phyloP scores from a whole-genome alignment of 495 filamentous ascomycete species.

The Penicillium salamii region DNA sequence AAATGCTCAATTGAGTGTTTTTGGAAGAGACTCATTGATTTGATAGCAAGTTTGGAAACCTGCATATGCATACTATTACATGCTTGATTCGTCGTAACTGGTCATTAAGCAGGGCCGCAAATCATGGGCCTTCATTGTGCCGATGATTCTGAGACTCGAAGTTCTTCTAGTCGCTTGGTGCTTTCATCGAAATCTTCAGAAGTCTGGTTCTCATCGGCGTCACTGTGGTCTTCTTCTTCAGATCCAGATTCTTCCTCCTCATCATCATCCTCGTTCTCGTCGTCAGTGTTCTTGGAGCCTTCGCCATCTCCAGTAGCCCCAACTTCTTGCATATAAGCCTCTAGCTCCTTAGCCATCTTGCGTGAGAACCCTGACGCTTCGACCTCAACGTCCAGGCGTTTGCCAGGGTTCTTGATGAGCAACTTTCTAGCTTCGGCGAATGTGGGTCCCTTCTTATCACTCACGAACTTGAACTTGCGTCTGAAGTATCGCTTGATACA shows the following conservation, averaged over 20 bases:
- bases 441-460: conserved; percentile 77
- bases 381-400: conserved; percentile 79
- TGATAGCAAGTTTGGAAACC: conserved; percentile 4
- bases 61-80: conserved; percentile 18
- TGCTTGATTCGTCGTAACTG: conserved; percentile 33
- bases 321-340: conserved; percentile 78
- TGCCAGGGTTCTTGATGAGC: conserved; percentile 59
- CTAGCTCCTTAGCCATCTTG: conserved; percentile 92
- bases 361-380: conserved; percentile 93
- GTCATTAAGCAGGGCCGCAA: conserved; percentile 27
- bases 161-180: conserved; percentile 28
- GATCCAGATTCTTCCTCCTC: conserved; percentile 24
- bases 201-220: conserved; percentile 16
- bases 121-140: conserved; percentile 11
- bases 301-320: conserved; percentile 57
- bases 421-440: conserved; percentile 78
- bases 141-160: conserved; percentile 34
- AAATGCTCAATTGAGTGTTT: neutral
- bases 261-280: conserved; percentile 39
- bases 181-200: conserved; percentile 28
- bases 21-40: neutral
- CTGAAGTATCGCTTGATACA: conserved; percentile 94
- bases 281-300: conserved; percentile 24
- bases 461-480: conserved; percentile 81
- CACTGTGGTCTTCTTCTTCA: conserved; percentile 10